Evolutionary conservation across 140 eudicot genomes (phyloP), one percentile per base, ranked within the genome.

Genomic region (Anethum foeniculum): DNA sequence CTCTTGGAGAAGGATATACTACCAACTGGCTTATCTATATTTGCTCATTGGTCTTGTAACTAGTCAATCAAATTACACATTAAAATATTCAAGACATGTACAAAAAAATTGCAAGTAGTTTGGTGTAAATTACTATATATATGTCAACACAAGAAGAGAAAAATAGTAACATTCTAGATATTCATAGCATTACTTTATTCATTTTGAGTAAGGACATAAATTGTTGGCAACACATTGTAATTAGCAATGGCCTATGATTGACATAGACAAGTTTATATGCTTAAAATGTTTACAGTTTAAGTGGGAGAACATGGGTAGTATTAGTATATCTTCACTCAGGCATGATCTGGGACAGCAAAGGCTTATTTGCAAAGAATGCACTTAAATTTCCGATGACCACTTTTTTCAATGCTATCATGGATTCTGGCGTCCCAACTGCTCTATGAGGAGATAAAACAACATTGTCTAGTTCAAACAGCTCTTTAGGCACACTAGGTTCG

Each of bases 391-490:
- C 81, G 1, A 60, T 52, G 8, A 87, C 44, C 19, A 88, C 65
- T 39, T 82, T 76, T 18, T 7, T 73, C 75, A 88, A 15, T 4
- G 68, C 89, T 71, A 34, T 83, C 84, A 88, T 64, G 1, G 90
- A 82, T 36, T 89, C 91, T 0, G 86, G 87, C 3, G 93, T 85
- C 1, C 19, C 0, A 47, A 82, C 82, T 72, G 94, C 90, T 69
- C 30, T 78, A 62, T 91, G 97, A 32, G 91, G 92, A 80, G 94
- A 88, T 84, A 91, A 62, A 75, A 88, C 91, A 80, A 88, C 94
- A 54, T 83, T 88, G 60, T 91, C 91, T 82, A 91, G 64, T 48
- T 44, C 79, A 56, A 83, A 67, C 0, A 91, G 79, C 84, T 89
- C 88, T 67, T 81, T 30, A 1, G 96, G 94, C 16, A 90, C 92